These are phyloP conservation scores for Ceratocystis eucalypticola DNA, from an alignment of 2,329 filamentous ascomycete genomes.

Conservation along the genomic window DNA sequence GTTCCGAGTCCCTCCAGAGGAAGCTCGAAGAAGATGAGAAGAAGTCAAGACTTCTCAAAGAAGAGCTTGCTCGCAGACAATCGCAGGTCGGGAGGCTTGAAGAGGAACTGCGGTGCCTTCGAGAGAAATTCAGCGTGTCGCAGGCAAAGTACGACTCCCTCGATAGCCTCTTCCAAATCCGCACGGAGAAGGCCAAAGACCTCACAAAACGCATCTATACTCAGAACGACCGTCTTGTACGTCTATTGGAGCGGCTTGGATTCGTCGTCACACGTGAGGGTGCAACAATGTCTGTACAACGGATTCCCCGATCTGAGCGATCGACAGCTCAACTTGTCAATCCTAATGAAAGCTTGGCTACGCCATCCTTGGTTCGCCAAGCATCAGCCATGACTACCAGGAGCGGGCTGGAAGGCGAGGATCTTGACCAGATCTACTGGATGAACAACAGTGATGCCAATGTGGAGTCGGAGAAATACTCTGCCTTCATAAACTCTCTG, in stretches of 20 bases:
- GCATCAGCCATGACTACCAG: slow-evolving; percentile 42
- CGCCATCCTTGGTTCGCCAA: slow-evolving; percentile 36
- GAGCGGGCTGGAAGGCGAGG: slow-evolving; percentile 44
- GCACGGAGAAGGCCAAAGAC: slow-evolving; percentile 63
- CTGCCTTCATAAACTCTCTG: slow-evolving; percentile 58
- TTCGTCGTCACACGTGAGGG: slow-evolving; percentile 67
- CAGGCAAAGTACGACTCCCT: slow-evolving; percentile 40
- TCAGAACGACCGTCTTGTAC: slow-evolving; percentile 71
- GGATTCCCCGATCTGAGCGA: slow-evolving; percentile 49
- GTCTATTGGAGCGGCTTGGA: slow-evolving; percentile 73
- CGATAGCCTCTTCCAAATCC: slow-evolving; percentile 49
- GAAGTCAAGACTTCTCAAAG: slow-evolving; percentile 51
- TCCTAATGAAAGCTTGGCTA: slow-evolving; percentile 36
- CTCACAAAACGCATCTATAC: slow-evolving; percentile 70
- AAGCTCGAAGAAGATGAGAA: slow-evolving; percentile 63
- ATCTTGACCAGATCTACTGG: slow-evolving; percentile 71
- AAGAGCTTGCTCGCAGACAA: slow-evolving; percentile 60
- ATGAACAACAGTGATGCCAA: slow-evolving; percentile 53
- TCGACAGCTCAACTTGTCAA: slow-evolving; percentile 36
- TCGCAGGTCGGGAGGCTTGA: slow-evolving; percentile 64
- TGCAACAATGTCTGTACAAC: slow-evolving; percentile 60
- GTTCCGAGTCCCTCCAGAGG: slow-evolving; percentile 64
- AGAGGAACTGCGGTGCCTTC: slow-evolving; percentile 56
- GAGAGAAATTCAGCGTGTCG: slow-evolving; percentile 47
- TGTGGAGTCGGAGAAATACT: slow-evolving; percentile 57